phyloP scores from a whole-genome alignment of 1,284 basidiomycete species.

The Leccinum griseonigrum region DNA sequence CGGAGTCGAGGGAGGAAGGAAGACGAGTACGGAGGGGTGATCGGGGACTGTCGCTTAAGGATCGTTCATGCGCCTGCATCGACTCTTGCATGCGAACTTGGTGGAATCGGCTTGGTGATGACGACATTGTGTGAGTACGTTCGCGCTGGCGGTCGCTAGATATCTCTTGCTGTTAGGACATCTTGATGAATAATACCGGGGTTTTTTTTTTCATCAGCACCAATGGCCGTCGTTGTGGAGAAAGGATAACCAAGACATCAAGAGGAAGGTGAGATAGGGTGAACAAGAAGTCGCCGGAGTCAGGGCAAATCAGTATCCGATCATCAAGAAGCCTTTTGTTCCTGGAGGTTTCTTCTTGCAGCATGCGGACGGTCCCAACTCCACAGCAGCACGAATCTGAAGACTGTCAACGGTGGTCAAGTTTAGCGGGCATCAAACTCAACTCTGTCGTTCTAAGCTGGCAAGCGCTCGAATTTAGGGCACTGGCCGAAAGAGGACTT shows the following conservation, averaged over 20 bases:
- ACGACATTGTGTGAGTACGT: neutral
- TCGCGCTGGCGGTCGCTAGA: neutral
- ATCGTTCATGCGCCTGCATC: constrained; percentile 11
- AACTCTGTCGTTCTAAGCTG: neutral
- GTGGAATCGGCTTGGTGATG: constrained; percentile 39
- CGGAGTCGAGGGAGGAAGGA: constrained; percentile 29
- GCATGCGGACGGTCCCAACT: neutral
- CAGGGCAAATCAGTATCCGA: neutral
- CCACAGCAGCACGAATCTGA: neutral
- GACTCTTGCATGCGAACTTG: constrained; percentile 37
- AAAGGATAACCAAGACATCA: neutral
- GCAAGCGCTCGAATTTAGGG: neutral
- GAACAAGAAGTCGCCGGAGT: neutral
- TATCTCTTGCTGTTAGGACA: neutral
- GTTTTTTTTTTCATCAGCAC: neutral
- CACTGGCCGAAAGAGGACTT: neutral
- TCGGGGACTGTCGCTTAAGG: constrained; percentile 20
- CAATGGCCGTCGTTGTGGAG: neutral
- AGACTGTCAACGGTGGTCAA: constrained; percentile 1
- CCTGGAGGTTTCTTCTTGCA: neutral
- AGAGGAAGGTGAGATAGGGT: neutral
- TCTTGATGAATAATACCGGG: neutral
- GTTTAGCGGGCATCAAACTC: constrained; percentile 7
- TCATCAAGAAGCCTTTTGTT: constrained; percentile 6
- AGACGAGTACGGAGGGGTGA: constrained; percentile 35